Evolutionary conservation across 2,329 filamentous ascomycete genomes (phyloP), one percentile per base, ranked within the genome.

Genomic region (Monilinia fructigena): DNA sequence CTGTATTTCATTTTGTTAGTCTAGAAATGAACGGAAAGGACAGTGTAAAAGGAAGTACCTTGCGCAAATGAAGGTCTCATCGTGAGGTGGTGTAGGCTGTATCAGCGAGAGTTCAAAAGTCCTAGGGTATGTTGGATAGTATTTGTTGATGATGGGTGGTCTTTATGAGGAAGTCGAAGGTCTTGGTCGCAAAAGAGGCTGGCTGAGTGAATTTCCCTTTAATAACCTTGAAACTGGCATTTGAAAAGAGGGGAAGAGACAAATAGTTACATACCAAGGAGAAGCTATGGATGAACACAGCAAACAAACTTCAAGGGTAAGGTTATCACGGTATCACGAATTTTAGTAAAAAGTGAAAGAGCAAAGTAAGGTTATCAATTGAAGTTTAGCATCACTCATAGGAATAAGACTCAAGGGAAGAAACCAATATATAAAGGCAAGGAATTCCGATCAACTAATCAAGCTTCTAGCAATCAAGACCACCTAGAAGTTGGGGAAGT

Each of bases 1-100:
- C 89, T 91, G 69, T 40, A 47, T 35, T 26, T 45, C 53, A 40
- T 26, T 28, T 0, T 2, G 42, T 64, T 58, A 64, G 62, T 16
- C n/a, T 35, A 20, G 4, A 56, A 2, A 47, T 42, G n/a, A 14
- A 3, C 8, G 16, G 10, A 58, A 6, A 6, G 20, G 16, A 40
- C 23, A 3, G 11, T 7, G 2, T 10, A 10, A 42, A 31, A 26
- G 53, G 16, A 35, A 23, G 53, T 58, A 64, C 62, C 62, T 64
- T 64, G 52, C 12, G 62, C 62, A 62, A 62, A 45, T 53, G 63
- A 62, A 18, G 63, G 63, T 47, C 58, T 47, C 56, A 63, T 61
- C 0, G 45, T 50, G 45, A 48, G 38, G n/a, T 8, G 26, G 45
- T 26, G 45, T 10, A 50, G n/a, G 45, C 11, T 50, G 31, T 48